Percentiles rank a stretch among this genome's conserved stretches.
These are phyloP conservation scores for Arthrobotrys sinensis DNA, from an alignment of 2,329 filamentous ascomycete species.

Conservation along the genomic window DNA sequence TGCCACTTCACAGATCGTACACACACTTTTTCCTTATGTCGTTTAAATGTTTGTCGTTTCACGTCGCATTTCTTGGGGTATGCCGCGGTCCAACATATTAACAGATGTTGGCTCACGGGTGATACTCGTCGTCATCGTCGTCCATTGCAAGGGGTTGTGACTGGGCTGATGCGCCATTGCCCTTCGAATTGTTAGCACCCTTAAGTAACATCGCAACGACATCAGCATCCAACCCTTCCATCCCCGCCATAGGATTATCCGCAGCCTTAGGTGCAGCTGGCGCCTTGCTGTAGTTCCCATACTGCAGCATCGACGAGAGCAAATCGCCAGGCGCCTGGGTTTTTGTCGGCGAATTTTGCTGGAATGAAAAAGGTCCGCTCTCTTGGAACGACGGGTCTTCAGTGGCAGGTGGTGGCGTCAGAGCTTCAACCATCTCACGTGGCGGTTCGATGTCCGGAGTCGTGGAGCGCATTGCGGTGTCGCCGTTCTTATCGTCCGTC, in stretches of 20 bases:
- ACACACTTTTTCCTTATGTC: constrained; percentile 11
- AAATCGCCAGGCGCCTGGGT: constrained; percentile 64
- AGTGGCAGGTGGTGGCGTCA: constrained; percentile 80
- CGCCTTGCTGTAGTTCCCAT: constrained; percentile 67
- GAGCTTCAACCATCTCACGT: constrained; percentile 82
- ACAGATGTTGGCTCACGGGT: constrained; percentile 37
- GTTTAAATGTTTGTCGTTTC: constrained; percentile 5
- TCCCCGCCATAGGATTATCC: constrained; percentile 71
- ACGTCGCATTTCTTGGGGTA: background rate
- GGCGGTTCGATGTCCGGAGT: constrained; percentile 74
- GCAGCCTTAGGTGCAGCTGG: constrained; percentile 69
- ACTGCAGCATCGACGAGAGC: constrained; percentile 67
- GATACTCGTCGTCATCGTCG: constrained; percentile 64
- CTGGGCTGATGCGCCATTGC: constrained; percentile 58
- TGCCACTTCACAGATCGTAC: constrained; percentile 38
- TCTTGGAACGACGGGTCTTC: constrained; percentile 66
- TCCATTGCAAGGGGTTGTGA: constrained; percentile 55
- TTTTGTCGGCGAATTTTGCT: constrained; percentile 66
- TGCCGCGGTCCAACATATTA: background rate
- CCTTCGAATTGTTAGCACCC: constrained; percentile 64
- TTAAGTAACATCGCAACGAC: constrained; percentile 74
- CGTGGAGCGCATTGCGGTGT: constrained; percentile 67
- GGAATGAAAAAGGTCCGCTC: constrained; percentile 66
- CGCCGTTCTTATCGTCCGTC: constrained; percentile 73
- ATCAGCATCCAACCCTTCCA: constrained; percentile 74